A percentile compares a stretch with the other conserved stretches of the same genome.
Evolutionary conservation across 495 filamentous ascomycete genomes (phyloP).

Genomic region (Penicillium tannophilum): DNA sequence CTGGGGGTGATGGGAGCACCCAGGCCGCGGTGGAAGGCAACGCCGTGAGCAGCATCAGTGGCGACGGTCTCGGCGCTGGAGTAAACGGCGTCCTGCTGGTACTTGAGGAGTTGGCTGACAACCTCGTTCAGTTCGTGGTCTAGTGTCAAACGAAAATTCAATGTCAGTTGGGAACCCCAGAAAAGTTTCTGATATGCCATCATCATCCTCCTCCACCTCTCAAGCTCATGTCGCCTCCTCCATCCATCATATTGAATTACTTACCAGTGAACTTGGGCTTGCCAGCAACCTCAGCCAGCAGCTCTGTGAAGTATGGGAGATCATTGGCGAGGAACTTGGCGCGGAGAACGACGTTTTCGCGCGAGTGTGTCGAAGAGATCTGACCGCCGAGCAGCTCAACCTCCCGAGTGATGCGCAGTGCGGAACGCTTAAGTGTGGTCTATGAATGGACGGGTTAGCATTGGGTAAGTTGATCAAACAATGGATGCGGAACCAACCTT

Average conservation of each 20-base stretch:
- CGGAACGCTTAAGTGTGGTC: conserved; percentile 84
- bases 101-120: conserved; percentile 68
- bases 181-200: neutral
- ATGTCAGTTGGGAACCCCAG: conserved; percentile 12
- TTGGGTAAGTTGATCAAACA: conserved; percentile 8
- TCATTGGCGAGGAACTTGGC: conserved; percentile 94
- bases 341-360: conserved; percentile 87
- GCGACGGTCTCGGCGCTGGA: conserved; percentile 70
- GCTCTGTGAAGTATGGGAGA: conserved; percentile 95
- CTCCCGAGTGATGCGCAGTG: conserved; percentile 90
- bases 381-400: conserved; percentile 89
- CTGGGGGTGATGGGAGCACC: conserved; percentile 73
- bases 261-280: conserved; percentile 83
- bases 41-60: conserved; percentile 78
- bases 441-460: conserved; percentile 38
- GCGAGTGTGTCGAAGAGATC: conserved; percentile 80
- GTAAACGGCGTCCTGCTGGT: conserved; percentile 68
- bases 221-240: neutral
- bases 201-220: neutral
- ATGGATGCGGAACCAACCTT: conserved; percentile 66
- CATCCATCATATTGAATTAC: conserved; percentile 21
- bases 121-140: conserved; percentile 89
- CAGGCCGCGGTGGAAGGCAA: conserved; percentile 94
- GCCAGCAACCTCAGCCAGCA: conserved; percentile 87
- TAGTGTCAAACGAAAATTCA: conserved; percentile 35